These are phyloP conservation scores for Coelastrella sp. DNA, from an alignment of 139 green algal species.

Conservation along the genomic window DNA sequence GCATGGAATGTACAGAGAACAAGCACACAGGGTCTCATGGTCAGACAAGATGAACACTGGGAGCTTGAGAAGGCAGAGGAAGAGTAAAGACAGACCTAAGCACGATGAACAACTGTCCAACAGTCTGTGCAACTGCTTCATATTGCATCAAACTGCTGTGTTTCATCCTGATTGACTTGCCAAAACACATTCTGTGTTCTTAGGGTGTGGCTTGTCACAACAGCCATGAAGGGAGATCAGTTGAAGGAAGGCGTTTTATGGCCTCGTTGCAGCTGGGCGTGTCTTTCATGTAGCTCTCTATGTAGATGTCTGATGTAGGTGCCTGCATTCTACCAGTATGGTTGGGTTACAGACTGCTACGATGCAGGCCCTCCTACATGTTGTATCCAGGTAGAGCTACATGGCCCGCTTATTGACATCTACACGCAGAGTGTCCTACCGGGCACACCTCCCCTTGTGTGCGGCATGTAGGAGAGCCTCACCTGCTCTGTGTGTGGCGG, in stretches of 20 bases:
- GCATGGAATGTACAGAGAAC: background rate
- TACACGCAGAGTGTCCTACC: background rate
- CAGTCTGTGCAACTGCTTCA: background rate
- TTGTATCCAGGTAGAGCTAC: background rate
- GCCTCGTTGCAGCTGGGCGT: too few species aligned
- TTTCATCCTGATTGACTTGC: too few species aligned
- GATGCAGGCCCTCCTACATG: background rate
- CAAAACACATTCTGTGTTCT: background rate
- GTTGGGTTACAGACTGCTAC: background rate
- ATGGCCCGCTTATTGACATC: background rate
- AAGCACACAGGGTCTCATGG: background rate
- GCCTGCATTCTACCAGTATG: background rate
- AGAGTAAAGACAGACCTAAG: background rate
- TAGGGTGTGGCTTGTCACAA: too few species aligned
- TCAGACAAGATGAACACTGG: background rate
- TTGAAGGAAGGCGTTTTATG: too few species aligned
- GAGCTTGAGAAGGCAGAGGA: background rate
- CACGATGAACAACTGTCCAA: background rate
- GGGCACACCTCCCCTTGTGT: background rate
- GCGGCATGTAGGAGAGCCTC: background rate
- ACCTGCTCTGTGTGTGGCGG: conserved; percentile 33
- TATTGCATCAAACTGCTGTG: background rate
- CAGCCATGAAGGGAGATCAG: too few species aligned
- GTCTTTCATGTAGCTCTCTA: too few species aligned
- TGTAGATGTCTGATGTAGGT: background rate